These are phyloP conservation scores for Amaranthus palmeri DNA, from an alignment of 148 eudicot genomes.

Conservation along the genomic window DNA sequence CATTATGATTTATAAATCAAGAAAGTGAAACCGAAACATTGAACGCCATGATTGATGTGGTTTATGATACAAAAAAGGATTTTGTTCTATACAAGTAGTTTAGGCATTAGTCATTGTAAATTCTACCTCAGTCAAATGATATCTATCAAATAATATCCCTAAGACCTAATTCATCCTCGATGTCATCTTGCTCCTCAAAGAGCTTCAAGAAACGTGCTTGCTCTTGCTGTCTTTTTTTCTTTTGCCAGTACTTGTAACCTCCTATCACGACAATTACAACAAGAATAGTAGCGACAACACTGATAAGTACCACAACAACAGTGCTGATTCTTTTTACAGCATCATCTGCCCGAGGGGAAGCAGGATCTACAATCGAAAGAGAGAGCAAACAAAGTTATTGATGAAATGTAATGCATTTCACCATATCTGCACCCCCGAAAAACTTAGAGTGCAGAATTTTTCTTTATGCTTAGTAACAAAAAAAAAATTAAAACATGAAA, in stretches of 20 bases:
- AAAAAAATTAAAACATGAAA: too few relatives aligned
- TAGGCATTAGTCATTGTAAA: not conserved
- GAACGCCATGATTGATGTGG: slow-evolving; percentile 1
- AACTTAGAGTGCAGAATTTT: too few relatives aligned
- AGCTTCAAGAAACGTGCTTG: slow-evolving; percentile 85
- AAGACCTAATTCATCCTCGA: slow-evolving; percentile 79
- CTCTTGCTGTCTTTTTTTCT: slow-evolving; percentile 63
- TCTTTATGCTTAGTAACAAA: too few relatives aligned
- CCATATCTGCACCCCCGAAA: too few relatives aligned
- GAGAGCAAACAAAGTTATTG: not conserved
- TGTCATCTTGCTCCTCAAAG: slow-evolving; percentile 73
- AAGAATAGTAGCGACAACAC: slow-evolving; percentile 31
- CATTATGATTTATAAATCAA: too few relatives aligned
- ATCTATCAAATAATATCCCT: slow-evolving; percentile 30
- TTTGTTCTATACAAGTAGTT: slow-evolving; percentile 10
- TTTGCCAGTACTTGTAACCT: slow-evolving; percentile 63
- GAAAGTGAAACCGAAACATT: not conserved
- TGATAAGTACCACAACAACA: slow-evolving; percentile 35
- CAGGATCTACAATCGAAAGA: slow-evolving; percentile 34
- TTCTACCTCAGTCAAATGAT: not conserved
- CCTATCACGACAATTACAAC: slow-evolving; percentile 37
- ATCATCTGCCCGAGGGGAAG: slow-evolving; percentile 23
- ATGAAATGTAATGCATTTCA: too few relatives aligned
- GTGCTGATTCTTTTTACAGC: slow-evolving; percentile 30
- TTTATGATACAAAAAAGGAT: not conserved